phyloP scores from a whole-genome alignment of 345 rosid species.

The Kernera saxatilis region DNA sequence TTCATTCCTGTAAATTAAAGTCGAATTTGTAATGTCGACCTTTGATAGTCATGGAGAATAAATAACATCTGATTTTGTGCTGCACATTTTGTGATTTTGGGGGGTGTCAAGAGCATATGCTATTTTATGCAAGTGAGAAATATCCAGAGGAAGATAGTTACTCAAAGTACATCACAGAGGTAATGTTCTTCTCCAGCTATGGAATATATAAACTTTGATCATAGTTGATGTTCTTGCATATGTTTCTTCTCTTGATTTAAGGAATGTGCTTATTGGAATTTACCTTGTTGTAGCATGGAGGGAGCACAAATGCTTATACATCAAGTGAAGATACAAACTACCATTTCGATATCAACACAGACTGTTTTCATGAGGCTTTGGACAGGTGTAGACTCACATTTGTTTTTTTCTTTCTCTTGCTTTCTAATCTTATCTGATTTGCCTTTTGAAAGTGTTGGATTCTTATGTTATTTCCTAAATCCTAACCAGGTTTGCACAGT shows the following conservation, averaged over 20 bases:
- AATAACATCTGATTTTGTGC: not conserved
- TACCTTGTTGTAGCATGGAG: constrained; percentile 65
- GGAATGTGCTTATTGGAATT: not conserved
- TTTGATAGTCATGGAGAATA: not conserved
- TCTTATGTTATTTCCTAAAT: not conserved
- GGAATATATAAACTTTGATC: too few species aligned
- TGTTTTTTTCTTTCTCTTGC: not conserved
- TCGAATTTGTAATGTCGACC: not conserved
- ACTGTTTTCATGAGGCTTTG: constrained; percentile 77
- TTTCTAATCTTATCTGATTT: not conserved
- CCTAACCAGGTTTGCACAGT: constrained; percentile 64
- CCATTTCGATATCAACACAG: constrained; percentile 60
- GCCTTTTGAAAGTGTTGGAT: constrained; percentile 2
- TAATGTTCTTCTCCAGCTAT: constrained; percentile 7
- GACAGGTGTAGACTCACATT: constrained; percentile 44
- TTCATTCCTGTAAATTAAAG: not conserved
- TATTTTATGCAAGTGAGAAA: constrained; percentile 88
- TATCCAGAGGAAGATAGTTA: constrained; percentile 84
- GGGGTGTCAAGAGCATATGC: constrained; percentile 73
- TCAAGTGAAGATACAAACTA: constrained; percentile 60
- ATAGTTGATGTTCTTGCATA: not conserved
- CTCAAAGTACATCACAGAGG: constrained; percentile 68
- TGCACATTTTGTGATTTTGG: not conserved
- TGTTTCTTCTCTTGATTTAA: not conserved
- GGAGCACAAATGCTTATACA: constrained; percentile 75